Percentiles rank a stretch among this genome's conserved stretches.
Evolutionary conservation across 2,329 filamentous ascomycete genomes (phyloP).

Genomic region (Ophiostoma montium): DNA sequence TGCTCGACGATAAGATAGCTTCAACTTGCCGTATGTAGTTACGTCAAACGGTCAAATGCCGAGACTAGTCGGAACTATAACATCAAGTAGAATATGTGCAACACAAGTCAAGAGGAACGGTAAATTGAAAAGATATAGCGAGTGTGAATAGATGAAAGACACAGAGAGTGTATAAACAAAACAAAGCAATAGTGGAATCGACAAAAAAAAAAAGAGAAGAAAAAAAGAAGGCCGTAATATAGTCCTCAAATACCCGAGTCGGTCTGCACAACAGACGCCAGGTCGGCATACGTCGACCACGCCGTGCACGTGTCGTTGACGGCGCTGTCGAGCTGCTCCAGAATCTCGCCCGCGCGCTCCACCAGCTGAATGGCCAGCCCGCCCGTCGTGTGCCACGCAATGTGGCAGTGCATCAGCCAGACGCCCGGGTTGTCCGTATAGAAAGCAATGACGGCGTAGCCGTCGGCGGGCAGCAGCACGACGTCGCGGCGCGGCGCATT

Average conservation of each 20-base stretch:
- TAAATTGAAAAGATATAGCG: no score
- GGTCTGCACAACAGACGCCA: constrained; percentile 1
- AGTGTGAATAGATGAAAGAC: no score
- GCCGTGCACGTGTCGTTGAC: constrained; percentile 3
- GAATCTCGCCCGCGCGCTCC: constrained; percentile 16
- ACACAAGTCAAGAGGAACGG: no score
- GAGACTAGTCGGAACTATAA: no score
- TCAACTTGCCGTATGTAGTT: background rate
- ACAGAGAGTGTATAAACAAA: no score
- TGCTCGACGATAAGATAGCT: background rate
- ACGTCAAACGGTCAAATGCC: background rate
- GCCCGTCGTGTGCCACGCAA: constrained; percentile 33
- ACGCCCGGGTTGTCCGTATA: constrained; percentile 32
- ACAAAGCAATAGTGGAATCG: no score
- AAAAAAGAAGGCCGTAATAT: no score
- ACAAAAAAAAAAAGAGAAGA: no score
- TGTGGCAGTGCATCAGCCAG: constrained; percentile 42
- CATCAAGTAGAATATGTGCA: no score
- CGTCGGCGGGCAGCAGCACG: constrained; percentile 24
- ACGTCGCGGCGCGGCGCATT: constrained; percentile 32
- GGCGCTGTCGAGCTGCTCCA: constrained; percentile 10
- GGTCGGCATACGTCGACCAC: constrained; percentile 4
- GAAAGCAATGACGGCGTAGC: constrained; percentile 31
- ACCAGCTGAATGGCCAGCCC: constrained; percentile 38
- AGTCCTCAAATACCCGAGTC: constrained; percentile 7